These are phyloP conservation scores for Talaromyces sp. DNA, from an alignment of 2,329 filamentous ascomycete genomes.

Conservation along the genomic window DNA sequence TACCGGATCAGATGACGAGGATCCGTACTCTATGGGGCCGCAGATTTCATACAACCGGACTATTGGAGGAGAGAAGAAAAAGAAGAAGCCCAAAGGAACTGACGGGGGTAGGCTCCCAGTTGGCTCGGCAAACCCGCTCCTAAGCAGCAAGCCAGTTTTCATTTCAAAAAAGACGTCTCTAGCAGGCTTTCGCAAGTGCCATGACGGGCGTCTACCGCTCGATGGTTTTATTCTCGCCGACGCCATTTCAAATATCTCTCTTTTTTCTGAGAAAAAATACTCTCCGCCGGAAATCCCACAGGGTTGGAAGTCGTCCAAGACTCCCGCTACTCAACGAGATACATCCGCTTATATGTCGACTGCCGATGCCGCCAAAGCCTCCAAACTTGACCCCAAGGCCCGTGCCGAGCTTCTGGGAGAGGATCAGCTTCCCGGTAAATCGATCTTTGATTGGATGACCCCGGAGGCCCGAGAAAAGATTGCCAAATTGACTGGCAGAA, in stretches of 20 bases:
- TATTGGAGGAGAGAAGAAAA: conserved; percentile 75
- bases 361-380: conserved; percentile 70
- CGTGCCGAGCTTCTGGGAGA: conserved; percentile 79
- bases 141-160: conserved; percentile 66
- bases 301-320: conserved; percentile 66
- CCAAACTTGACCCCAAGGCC: conserved; percentile 66
- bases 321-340: conserved; percentile 28
- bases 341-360: conserved; percentile 55
- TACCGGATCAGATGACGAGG: conserved; percentile 89
- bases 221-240: conserved; percentile 71
- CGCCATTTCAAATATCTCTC: conserved; percentile 42
- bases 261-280: conserved; percentile 41
- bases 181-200: conserved; percentile 60
- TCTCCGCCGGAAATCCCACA: conserved; percentile 38
- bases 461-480: conserved; percentile 71
- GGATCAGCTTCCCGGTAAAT: conserved; percentile 76
- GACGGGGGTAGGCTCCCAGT: conserved; percentile 33
- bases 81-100: conserved; percentile 47
- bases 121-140: conserved; percentile 56
- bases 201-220: conserved; percentile 74
- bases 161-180: conserved; percentile 58
- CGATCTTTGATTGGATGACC: conserved; percentile 88
- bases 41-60: conserved; percentile 80
- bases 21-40: conserved; percentile 87
- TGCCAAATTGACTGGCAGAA: conserved; percentile 66